phyloP scores from a whole-genome alignment of 768 basidiomycete species.

The Phlebiopsis flavidoalba region DNA sequence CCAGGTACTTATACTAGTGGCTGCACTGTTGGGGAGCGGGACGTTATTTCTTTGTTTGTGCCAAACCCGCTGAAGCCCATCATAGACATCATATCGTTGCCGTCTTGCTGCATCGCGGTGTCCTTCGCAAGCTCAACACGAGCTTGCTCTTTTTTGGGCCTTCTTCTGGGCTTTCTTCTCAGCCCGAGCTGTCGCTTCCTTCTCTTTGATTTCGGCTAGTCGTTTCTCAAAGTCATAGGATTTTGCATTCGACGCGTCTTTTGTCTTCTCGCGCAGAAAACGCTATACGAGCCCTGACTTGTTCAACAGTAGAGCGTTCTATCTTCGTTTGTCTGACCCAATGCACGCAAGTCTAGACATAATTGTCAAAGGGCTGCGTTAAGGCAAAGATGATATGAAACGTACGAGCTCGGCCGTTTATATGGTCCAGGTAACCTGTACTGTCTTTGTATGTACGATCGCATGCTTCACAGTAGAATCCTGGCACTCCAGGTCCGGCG shows the following conservation, averaged over 20 bases:
- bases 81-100: conserved; percentile 67
- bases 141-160: conserved; percentile 67
- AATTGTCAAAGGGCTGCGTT: neutral
- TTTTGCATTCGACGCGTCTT: conserved; percentile 76
- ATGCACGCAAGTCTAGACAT: conserved; percentile 69
- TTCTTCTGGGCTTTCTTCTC: conserved; percentile 79
- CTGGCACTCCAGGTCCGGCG: conserved; percentile 87
- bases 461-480: conserved; percentile 92
- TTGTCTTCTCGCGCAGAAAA: conserved; percentile 82
- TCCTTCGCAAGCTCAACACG: conserved; percentile 61
- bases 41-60: conserved; percentile 68
- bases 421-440: conserved; percentile 90
- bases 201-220: conserved; percentile 72
- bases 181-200: conserved; percentile 60
- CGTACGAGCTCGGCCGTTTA: conserved; percentile 87
- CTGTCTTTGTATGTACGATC: conserved; percentile 91
- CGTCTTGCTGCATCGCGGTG: conserved; percentile 36
- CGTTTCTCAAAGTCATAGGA: conserved; percentile 94
- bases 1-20: neutral
- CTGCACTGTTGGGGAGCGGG: neutral
- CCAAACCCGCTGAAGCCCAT: conserved; percentile 96
- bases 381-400: neutral
- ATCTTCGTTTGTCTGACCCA: conserved; percentile 98
- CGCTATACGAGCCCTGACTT: conserved; percentile 91
- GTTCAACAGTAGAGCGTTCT: conserved; percentile 83